Percentiles rank a stretch among this genome's conserved stretches.
Conservation (phyloP, 495 filamentous ascomycete genomes). For the Penicillium manginii region DNA sequence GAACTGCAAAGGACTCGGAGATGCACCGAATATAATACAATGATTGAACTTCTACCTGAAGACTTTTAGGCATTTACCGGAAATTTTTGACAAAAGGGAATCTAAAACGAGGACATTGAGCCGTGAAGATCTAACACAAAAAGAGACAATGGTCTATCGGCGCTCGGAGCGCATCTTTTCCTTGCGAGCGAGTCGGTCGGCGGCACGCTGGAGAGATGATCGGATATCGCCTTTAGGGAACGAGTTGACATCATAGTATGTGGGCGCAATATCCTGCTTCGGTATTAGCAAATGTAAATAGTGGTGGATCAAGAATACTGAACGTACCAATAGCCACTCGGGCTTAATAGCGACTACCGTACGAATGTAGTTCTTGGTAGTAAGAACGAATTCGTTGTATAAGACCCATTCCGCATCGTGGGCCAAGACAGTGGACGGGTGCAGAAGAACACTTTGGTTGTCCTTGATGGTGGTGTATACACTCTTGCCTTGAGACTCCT, state of each 20-base stretch:
- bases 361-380: conserved; percentile 87
- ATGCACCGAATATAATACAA: background rate
- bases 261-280: conserved; percentile 79
- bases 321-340: conserved; percentile 84
- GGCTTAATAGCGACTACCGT: conserved; percentile 64
- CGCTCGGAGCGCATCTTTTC: conserved; percentile 62
- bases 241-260: conserved; percentile 84
- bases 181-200: conserved; percentile 74
- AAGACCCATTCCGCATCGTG: conserved; percentile 94
- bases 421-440: conserved; percentile 84
- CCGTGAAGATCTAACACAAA: conserved; percentile 15
- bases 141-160: conserved; percentile 26
- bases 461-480: conserved; percentile 93
- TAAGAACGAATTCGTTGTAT: conserved; percentile 98
- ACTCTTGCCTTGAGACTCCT: conserved; percentile 72
- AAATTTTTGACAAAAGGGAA: conserved; percentile 16
- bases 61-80: conserved; percentile 2
- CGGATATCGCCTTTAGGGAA: conserved; percentile 89
- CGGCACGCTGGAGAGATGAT: conserved; percentile 69
- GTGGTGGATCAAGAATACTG: background rate
- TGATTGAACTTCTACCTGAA: background rate
- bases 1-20: too few relatives aligned
- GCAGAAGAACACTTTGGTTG: conserved; percentile 85
- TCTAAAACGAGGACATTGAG: conserved; percentile 18
- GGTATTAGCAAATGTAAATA: conserved; percentile 25